Percentiles rank a stretch among this genome's conserved stretches.
Evolutionary conservation across 2,329 filamentous ascomycete species (phyloP).

Genomic region (Diaporthe aspalathi): DNA sequence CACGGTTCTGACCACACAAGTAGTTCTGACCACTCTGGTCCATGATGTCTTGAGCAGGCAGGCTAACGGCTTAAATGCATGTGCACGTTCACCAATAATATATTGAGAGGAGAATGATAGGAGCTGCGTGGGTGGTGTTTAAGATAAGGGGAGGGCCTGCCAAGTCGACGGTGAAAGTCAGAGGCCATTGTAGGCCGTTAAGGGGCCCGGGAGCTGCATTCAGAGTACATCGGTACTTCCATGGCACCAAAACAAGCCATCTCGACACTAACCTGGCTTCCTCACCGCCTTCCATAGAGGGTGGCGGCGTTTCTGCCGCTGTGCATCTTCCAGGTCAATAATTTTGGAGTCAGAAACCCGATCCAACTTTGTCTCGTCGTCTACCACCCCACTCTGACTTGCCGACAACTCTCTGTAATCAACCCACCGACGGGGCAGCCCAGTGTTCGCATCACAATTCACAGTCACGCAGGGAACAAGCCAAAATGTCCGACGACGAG

Average conservation of each 20-base stretch:
- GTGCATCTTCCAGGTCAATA: not conserved
- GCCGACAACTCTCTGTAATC: not conserved
- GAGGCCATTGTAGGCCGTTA: too few relatives aligned
- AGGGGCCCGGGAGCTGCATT: not conserved
- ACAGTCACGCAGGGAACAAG: not conserved
- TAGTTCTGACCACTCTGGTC: too few relatives aligned
- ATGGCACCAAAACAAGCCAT: not conserved
- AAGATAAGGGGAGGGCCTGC: too few relatives aligned
- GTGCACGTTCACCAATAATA: too few relatives aligned
- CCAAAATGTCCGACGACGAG: conserved; percentile 70
- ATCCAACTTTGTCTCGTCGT: conserved; percentile 12
- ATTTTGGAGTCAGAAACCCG: conserved; percentile 28
- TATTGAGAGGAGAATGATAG: too few relatives aligned
- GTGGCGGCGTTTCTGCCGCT: not conserved
- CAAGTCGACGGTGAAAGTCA: too few relatives aligned
- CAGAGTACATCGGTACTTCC: not conserved
- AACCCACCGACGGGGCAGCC: not conserved
- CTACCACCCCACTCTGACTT: not conserved
- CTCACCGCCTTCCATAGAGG: not conserved
- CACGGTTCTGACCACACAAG: too few relatives aligned
- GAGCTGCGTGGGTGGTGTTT: too few relatives aligned
- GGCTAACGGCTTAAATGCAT: too few relatives aligned
- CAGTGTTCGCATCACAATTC: not conserved
- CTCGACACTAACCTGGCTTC: not conserved
- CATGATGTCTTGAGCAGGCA: too few relatives aligned